Evolutionary conservation across 2,329 filamentous ascomycete genomes (phyloP), one percentile per base, ranked within the genome.

Genomic region (Coniella vitis): DNA sequence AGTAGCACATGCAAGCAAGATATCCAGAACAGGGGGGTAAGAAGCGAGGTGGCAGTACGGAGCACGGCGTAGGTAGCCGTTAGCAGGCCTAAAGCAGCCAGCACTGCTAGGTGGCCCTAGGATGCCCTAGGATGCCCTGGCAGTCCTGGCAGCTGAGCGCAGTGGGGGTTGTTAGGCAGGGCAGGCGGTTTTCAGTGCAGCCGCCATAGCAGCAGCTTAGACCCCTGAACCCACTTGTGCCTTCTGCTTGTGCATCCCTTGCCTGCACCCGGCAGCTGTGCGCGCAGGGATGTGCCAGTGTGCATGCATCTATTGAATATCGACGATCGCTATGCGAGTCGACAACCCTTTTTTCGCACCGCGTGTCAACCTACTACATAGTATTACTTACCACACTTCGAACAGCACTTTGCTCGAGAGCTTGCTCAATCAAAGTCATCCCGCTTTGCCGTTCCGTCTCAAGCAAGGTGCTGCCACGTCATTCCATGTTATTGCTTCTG

Each of bases 1-100:
- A 34, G 44, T 48, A 38, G 12, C 47, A 49, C 49, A 52, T 45
- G 19, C 31, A 22, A 47, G 9, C 21, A 16, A 49, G 29, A 31
- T 47, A 37, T 19, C 36, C 16, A 40, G 32, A 47, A 41, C 45
- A 47, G 45, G 45, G 45, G 38, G 17, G 4, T n/a, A 4, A 35
- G 38, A 40, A 47, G 38, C 37, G 38, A 47, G 38, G 37, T 47
- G 45, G 17, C 37, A 47, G 45, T 41, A 41, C 22, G 38, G 38
- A 31, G 38, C 21, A 16, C 38, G 20, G 17, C 21, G 21, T 38
- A 19, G 17, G 19, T n/a, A 14, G 17, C 36, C 20, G 36, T 17
- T 4, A 17, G 36, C 25, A 29, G 10, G 25, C 25, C 25, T 29
- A 29, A 10, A 10, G 25, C 25, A 29, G 25, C 5, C 25, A n/a